Evolutionary conservation across 1,284 basidiomycete genomes (phyloP).

Genomic region (Paramarasmius palmivorus): DNA sequence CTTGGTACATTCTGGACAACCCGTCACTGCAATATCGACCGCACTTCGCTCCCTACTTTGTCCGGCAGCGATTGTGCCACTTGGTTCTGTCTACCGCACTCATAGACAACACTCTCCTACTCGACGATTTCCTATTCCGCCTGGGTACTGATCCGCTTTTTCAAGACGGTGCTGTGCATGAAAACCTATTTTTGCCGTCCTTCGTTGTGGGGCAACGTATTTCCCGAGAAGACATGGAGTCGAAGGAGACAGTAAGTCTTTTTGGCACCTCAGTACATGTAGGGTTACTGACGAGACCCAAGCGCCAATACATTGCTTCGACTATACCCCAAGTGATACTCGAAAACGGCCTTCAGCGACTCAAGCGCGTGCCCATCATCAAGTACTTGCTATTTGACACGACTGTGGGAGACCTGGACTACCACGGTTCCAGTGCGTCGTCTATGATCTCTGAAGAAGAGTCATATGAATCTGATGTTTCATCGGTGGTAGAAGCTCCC

Average conservation of each 20-base stretch:
- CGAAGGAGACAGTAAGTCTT: neutral
- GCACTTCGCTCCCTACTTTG: constrained; percentile 46
- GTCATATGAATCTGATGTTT: too few relatives aligned
- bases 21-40: constrained; percentile 45
- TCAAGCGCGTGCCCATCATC: constrained; percentile 36
- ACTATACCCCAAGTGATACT: constrained; percentile 18
- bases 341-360: constrained; percentile 2
- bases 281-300: neutral
- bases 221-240: neutral
- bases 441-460: too few relatives aligned
- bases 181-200: neutral
- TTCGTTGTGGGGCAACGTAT: neutral
- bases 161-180: constrained; percentile 16
- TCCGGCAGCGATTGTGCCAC: constrained; percentile 48
- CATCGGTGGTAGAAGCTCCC: too few relatives aligned
- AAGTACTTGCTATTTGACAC: constrained; percentile 21
- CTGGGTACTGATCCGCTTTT: constrained; percentile 37
- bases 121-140: constrained; percentile 36
- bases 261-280: neutral
- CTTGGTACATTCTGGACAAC: constrained; percentile 63
- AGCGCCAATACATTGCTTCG: constrained; percentile 8
- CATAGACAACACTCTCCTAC: constrained; percentile 32
- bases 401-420: constrained; percentile 15
- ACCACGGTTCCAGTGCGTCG: neutral
- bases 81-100: constrained; percentile 38